Conservation (phyloP, 2,329 filamentous ascomycete genomes). For the Dryadomyces sulphureus region DNA sequence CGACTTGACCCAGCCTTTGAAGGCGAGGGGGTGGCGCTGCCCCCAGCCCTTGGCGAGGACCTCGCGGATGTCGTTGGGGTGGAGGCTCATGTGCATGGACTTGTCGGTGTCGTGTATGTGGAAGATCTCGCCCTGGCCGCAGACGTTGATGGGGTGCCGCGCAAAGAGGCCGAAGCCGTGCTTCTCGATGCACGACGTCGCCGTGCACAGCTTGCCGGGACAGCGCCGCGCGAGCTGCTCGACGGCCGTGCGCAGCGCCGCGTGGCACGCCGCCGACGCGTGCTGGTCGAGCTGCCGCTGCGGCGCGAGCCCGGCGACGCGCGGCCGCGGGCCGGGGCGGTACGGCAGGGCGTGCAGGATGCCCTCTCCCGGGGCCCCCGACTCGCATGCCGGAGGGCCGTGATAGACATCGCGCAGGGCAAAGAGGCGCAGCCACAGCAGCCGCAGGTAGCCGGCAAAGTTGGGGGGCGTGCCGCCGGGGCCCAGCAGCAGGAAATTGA, state of each 20-base stretch:
- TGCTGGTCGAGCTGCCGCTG: constrained; percentile 65
- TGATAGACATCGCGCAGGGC: constrained; percentile 54
- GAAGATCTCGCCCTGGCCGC: constrained; percentile 66
- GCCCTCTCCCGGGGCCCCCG: constrained; percentile 37
- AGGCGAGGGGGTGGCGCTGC: constrained; percentile 52
- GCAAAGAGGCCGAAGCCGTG: constrained; percentile 66
- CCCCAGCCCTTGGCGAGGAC: constrained; percentile 69
- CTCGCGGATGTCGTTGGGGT: constrained; percentile 60
- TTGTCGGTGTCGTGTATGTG: constrained; percentile 68
- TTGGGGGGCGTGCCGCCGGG: constrained; percentile 70
- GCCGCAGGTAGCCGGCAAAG: constrained; percentile 54
- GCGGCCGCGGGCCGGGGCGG: constrained; percentile 48
- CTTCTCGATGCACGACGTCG: constrained; percentile 67
- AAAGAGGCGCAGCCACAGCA: constrained; percentile 62
- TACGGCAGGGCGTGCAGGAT: constrained; percentile 46
- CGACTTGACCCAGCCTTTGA: constrained; percentile 48
- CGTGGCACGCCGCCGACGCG: constrained; percentile 37
- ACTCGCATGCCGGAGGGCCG: constrained; percentile 35
- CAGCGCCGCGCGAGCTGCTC: constrained; percentile 27
- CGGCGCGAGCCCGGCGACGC: constrained; percentile 62
- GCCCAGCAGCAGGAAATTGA: constrained; percentile 60
- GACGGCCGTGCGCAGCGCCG: constrained; percentile 37
- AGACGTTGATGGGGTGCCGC: constrained; percentile 47
- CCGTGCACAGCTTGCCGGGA: constrained; percentile 38
- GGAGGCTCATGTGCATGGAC: constrained; percentile 65